Percentiles rank a stretch among this genome's conserved stretches.
These are phyloP conservation scores for Chlorencoelia australis DNA, from an alignment of 2,329 filamentous ascomycete genomes.

Conservation along the genomic window DNA sequence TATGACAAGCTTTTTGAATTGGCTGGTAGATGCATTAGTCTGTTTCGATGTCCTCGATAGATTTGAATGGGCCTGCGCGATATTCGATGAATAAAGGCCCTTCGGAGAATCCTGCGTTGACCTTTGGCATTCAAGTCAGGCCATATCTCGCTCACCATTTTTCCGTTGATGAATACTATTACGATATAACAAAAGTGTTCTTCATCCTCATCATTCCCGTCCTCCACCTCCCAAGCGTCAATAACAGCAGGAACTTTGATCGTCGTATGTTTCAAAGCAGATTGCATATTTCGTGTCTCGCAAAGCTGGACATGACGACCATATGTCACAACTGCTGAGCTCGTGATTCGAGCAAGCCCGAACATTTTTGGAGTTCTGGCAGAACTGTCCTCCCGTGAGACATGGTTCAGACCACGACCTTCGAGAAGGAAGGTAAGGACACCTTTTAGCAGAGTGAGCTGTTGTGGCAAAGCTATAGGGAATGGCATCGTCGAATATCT, in stretches of 20 bases:
- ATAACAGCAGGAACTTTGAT: conserved; percentile 9
- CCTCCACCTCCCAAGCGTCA: conserved; percentile 10
- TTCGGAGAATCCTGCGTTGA: conserved; percentile 5
- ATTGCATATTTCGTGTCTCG: conserved; percentile 10
- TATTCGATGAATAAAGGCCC: conserved; percentile 9
- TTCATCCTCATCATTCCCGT: conserved; percentile 7
- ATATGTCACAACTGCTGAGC: conserved; percentile 9
- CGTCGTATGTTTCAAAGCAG: conserved; percentile 6
- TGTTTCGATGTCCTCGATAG: conserved; percentile 9
- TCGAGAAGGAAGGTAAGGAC: no score
- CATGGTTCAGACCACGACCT: no score
- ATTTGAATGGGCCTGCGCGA: conserved; percentile 10
- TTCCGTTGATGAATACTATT: conserved; percentile 9
- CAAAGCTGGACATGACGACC: conserved; percentile 8
- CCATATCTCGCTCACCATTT: conserved; percentile 9
- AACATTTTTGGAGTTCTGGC: no score
- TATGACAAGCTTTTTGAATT: conserved; percentile 10
- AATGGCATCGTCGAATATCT: no score
- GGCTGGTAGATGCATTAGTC: conserved; percentile 4
- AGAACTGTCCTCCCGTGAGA: no score
- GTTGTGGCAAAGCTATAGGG: no score
- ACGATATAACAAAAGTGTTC: conserved; percentile 10
- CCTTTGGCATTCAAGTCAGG: conserved; percentile 3
- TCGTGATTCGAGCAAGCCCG: conserved; percentile 9
- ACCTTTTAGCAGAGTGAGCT: no score